Evolutionary conservation across 2,329 filamentous ascomycete species (phyloP).

Genomic region (Paracamarosporium sp.): DNA sequence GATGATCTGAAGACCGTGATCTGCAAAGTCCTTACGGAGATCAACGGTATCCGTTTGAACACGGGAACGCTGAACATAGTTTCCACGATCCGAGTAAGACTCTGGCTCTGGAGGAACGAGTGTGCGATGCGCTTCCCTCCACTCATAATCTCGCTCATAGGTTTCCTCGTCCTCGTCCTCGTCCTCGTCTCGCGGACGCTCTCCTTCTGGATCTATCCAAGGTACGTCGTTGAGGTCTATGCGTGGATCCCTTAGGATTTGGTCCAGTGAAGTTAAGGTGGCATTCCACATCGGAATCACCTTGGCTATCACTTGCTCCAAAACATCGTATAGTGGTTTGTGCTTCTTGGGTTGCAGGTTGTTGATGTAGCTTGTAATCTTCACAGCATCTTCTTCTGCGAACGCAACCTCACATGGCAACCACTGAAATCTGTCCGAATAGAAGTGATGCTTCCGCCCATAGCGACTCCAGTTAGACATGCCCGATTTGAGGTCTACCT

Average conservation of each 20-base stretch:
- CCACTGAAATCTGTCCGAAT: constrained; percentile 46
- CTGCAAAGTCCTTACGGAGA: background rate
- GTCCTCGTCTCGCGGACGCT: background rate
- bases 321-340: constrained; percentile 22
- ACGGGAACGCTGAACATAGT: background rate
- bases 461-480: background rate
- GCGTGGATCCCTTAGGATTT: constrained; percentile 10
- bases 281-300: constrained; percentile 29
- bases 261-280: constrained; percentile 5
- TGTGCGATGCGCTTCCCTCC: background rate
- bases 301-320: constrained; percentile 28
- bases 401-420: constrained; percentile 60
- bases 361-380: constrained; percentile 61
- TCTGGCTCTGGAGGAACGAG: background rate
- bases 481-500: no score
- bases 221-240: background rate
- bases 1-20: constrained; percentile 62
- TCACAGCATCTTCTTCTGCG: constrained; percentile 35
- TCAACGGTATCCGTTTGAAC: background rate
- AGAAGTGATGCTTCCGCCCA: background rate
- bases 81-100: background rate
- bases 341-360: constrained; percentile 56
- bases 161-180: background rate
- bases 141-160: background rate
- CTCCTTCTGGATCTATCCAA: background rate